These are phyloP conservation scores for Fraxinus velutina DNA, from an alignment of 305 asterid species.

Conservation along the genomic window DNA sequence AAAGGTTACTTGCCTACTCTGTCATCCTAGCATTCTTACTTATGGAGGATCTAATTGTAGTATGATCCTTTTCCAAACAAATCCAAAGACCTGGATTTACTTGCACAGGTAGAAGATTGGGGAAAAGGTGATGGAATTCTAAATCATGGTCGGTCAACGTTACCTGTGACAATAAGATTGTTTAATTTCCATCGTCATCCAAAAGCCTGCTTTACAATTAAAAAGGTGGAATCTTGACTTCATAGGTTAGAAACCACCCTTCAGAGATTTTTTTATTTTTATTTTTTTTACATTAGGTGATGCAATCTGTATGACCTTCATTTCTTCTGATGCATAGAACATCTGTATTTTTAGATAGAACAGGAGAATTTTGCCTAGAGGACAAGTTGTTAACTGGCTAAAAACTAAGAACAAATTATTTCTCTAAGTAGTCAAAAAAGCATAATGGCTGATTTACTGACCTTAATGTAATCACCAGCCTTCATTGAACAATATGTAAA, in stretches of 20 bases:
- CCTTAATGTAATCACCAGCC: background rate
- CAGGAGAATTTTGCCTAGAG: background rate
- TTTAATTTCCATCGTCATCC: constrained; percentile 9
- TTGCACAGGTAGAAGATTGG: background rate
- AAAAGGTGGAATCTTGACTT: background rate
- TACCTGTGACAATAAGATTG: background rate
- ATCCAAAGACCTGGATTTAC: background rate
- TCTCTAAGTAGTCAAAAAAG: background rate
- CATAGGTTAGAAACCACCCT: background rate
- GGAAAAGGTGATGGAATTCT: background rate
- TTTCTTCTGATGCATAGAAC: constrained; percentile 13
- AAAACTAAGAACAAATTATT: background rate
- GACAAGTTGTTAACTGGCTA: background rate
- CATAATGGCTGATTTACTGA: constrained; percentile 2
- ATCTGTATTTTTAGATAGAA: background rate
- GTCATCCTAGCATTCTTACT: background rate
- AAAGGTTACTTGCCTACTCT: background rate
- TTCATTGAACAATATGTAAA: background rate
- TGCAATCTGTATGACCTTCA: constrained; percentile 15
- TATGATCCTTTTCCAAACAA: background rate
- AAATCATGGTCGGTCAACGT: background rate
- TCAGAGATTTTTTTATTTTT: background rate
- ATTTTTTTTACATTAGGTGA: background rate
- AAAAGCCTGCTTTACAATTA: background rate
- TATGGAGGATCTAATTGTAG: background rate